Base-by-base conservation (phyloP, 1,139 yeast genomes). In the Pichia norvegensis region DNA sequence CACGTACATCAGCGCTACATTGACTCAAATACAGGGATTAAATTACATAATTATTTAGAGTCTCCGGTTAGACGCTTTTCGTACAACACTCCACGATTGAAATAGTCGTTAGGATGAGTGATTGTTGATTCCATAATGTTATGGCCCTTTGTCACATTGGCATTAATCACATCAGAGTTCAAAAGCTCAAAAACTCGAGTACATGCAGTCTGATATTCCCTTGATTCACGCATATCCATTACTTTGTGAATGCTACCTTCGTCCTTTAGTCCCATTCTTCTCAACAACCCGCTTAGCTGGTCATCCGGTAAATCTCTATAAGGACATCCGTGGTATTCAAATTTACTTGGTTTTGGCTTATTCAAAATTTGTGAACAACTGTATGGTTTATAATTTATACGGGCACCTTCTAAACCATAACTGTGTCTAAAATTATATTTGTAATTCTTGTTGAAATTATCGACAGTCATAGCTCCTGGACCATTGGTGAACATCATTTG, bases 321-420 rank as follows among this genome's bases (percentile, higher is more conserved):
- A 4, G 97, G 97, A 65, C 97, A 90, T 3, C 98, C 98, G 61
- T 92, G 97, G 52, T 67, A 76, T 59, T 88, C 95, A 13, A 44
- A 38, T 43, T 79, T 74, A 19, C 74, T 74, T 0, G 95, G 95
- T 49, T 79, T 72, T 8, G 92, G 87, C 54, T 81, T 79, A 31
- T 79, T 73, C 49, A 85, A 66, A 38, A 94, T 85, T 0, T 83
- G 80, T 27, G 79, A 76, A 68, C 97, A 92, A 59, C 82, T 85
- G 82, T 84, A 78, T 1, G 97, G 95, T 55, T 78, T 78, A 66
- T 87, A 88, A 57, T 87, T 85, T 57, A 79, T 83, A 51, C 96
- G 69, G 14, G 84, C 83, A 55, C 98, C 99, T 64, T 87, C 97
- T 48, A 87, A 70, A 44, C 97, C 98, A 62, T 92, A 92, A 53